These are phyloP conservation scores for Aureobasidium melanogenum DNA, from an alignment of 2,329 filamentous ascomycete species.

Conservation along the genomic window DNA sequence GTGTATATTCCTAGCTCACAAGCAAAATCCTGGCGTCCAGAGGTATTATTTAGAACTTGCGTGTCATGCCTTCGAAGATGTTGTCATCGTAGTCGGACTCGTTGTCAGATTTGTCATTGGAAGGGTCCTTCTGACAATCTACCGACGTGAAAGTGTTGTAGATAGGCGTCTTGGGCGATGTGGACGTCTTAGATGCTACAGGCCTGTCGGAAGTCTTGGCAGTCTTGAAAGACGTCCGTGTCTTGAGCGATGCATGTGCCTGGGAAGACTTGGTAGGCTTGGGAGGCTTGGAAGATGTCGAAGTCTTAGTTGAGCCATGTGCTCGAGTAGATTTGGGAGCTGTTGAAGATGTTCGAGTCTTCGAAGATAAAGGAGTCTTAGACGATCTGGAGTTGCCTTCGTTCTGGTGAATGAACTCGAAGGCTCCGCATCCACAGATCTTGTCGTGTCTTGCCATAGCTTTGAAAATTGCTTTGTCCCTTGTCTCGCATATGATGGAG, in stretches of 20 bases:
- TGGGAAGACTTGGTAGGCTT: not conserved
- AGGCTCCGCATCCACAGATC: not conserved
- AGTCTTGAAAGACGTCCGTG: too few species aligned
- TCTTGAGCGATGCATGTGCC: too few species aligned
- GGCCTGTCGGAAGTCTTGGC: too few species aligned
- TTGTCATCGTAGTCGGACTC: not conserved
- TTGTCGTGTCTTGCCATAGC: not conserved
- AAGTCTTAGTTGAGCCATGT: too few species aligned
- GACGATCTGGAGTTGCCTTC: not conserved
- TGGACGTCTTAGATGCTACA: too few species aligned
- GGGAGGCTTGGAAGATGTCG: not conserved
- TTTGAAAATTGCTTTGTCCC: not conserved
- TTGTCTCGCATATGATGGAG: not conserved
- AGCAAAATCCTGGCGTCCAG: not conserved
- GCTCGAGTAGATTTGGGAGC: not conserved
- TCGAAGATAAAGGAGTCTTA: not conserved
- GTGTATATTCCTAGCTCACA: too few species aligned
- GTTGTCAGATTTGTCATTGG: not conserved
- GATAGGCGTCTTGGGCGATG: not conserved
- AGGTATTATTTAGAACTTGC: not conserved
- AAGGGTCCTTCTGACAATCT: not conserved
- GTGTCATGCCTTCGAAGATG: not conserved
- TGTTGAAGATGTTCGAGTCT: not conserved
- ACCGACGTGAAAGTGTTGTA: too few species aligned
- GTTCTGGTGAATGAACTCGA: not conserved